A percentile compares a stretch with the other conserved stretches of the same genome.
Evolutionary conservation across 169 alveolate genomes (phyloP).

Genomic region (Cyclospora cayetanensis): DNA sequence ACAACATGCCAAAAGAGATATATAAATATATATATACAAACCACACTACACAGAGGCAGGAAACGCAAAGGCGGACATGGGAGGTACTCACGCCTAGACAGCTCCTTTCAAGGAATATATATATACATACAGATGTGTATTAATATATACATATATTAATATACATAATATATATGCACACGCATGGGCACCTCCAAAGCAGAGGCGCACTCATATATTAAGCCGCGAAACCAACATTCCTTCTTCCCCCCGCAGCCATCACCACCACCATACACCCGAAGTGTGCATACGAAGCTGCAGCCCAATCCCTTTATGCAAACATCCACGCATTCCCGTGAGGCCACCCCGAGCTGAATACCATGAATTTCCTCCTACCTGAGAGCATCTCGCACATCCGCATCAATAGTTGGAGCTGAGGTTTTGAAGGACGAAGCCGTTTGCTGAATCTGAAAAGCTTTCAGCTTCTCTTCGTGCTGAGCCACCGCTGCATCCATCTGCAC

Average conservation of each 20-base stretch:
- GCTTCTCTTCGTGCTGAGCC: background rate
- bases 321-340: background rate
- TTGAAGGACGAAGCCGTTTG: slow-evolving; percentile 20
- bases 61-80: background rate
- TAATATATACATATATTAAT: background rate
- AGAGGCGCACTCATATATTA: too few relatives aligned
- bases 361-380: background rate
- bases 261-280: background rate
- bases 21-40: background rate
- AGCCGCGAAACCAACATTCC: too few relatives aligned
- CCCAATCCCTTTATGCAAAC: background rate
- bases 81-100: background rate
- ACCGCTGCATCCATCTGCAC: background rate
- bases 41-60: too few relatives aligned
- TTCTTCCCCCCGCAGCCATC: too few relatives aligned
- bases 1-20: background rate
- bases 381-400: background rate
- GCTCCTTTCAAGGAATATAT: background rate
- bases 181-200: too few relatives aligned
- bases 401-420: slow-evolving; percentile 41
- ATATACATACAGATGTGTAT: background rate
- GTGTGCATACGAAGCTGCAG: background rate
- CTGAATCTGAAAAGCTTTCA: slow-evolving; percentile 26
- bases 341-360: background rate
- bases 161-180: background rate